Evolutionary conservation across 192 early-diverging fungal genomes (phyloP).

Genomic region (Gaertneriomyces semiglobifer): DNA sequence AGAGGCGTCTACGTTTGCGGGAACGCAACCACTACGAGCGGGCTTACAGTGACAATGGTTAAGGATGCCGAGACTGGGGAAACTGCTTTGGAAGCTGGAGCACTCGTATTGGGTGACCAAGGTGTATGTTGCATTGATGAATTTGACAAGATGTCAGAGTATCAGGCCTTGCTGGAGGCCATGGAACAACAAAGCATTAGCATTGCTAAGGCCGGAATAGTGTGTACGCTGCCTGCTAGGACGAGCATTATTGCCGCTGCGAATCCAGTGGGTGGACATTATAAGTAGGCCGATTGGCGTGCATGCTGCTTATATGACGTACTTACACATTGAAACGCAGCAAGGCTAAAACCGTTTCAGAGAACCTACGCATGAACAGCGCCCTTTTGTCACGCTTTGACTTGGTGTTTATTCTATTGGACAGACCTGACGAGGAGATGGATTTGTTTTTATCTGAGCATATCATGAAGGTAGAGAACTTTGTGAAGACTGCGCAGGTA

Average conservation of each 20-base stretch:
- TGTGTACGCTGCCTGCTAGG: constrained; percentile 74
- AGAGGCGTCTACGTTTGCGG: constrained; percentile 74
- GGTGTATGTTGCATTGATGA: constrained; percentile 86
- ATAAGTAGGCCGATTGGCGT: constrained; percentile 51
- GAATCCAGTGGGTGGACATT: constrained; percentile 81
- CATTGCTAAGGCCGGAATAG: constrained; percentile 75
- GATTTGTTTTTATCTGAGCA: constrained; percentile 77
- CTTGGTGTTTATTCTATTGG: constrained; percentile 77
- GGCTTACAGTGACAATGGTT: constrained; percentile 64
- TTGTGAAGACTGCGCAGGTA: neutral
- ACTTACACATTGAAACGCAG: neutral
- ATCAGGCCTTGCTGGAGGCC: constrained; percentile 74
- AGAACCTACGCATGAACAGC: constrained; percentile 75
- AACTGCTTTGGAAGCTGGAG: constrained; percentile 67
- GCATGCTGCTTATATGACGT: neutral
- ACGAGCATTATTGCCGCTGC: constrained; percentile 80
- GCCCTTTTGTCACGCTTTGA: constrained; percentile 79
- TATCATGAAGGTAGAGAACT: constrained; percentile 61
- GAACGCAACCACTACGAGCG: constrained; percentile 59
- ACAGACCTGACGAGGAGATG: constrained; percentile 75
- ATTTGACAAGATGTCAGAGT: constrained; percentile 80
- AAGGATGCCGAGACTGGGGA: constrained; percentile 67
- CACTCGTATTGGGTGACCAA: constrained; percentile 76
- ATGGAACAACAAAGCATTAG: constrained; percentile 83
- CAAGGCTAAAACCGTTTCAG: constrained; percentile 65